Conservation (phyloP, 1,139 yeast genomes). For the Taphrina betulina region DNA sequence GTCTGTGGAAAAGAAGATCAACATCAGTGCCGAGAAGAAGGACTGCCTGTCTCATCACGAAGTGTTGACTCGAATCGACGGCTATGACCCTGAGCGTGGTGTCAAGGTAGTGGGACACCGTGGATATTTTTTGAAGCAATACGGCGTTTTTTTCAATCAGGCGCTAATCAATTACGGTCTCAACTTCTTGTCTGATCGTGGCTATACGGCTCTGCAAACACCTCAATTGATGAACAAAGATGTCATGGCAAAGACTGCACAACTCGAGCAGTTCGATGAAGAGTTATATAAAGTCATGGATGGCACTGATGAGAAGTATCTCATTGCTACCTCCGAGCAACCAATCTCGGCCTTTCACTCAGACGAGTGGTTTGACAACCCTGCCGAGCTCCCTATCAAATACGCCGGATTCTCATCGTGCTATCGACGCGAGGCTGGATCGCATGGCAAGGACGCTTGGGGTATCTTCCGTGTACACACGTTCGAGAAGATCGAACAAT, state of each 20-base stretch:
- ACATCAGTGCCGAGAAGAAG: constrained; percentile 52
- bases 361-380: constrained; percentile 97
- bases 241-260: constrained; percentile 99
- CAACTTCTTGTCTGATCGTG: constrained; percentile 73
- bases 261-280: constrained; percentile 95
- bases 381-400: constrained; percentile 83
- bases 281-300: constrained; percentile 94
- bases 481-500: constrained; percentile 96
- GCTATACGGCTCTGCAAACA: constrained; percentile 89
- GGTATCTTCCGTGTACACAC: constrained; percentile 99
- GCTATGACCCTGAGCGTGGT: constrained; percentile 99
- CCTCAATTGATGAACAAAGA: constrained; percentile 99
- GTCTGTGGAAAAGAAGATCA: constrained; percentile 2
- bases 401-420: constrained; percentile 98
- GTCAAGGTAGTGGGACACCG: constrained; percentile 97
- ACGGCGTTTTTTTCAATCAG: constrained; percentile 95
- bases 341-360: constrained; percentile 98
- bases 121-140: constrained; percentile 92
- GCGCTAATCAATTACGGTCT: constrained; percentile 96
- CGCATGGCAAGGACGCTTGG: constrained; percentile 99
- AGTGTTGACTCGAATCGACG: constrained; percentile 87
- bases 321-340: constrained; percentile 98
- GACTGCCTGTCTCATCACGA: constrained; percentile 94
- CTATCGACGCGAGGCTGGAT: constrained; percentile 99
- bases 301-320: constrained; percentile 95